Evolutionary conservation across 805 yeast species (phyloP).

Genomic region (Ogataea pilisensis): DNA sequence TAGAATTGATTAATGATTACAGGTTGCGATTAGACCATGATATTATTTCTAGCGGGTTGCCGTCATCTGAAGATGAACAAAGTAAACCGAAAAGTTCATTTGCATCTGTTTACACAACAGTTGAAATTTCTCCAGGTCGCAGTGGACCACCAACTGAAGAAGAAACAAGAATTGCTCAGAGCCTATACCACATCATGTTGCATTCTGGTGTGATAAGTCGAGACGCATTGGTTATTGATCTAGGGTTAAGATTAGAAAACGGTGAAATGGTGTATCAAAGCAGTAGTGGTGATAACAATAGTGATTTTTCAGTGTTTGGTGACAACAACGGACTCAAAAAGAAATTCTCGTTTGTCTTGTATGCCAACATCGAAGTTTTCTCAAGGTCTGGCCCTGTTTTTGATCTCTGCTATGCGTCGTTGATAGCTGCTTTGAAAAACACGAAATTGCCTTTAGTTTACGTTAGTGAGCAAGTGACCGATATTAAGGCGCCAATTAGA

Average conservation of each 20-base stretch:
- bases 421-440: conserved; percentile 56
- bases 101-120: conserved; percentile 62
- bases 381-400: conserved; percentile 79
- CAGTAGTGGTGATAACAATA: conserved; percentile 4
- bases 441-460: conserved; percentile 65
- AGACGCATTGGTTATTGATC: conserved; percentile 50
- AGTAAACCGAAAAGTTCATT: conserved; percentile 12
- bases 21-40: conserved; percentile 36
- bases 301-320: conserved; percentile 22
- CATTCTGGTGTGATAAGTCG: conserved; percentile 52
- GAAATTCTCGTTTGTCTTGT: conserved; percentile 54
- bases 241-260: conserved; percentile 47
- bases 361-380: conserved; percentile 71
- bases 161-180: conserved; percentile 72
- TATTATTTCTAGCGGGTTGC: conserved; percentile 23
- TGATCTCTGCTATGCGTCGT: conserved; percentile 70
- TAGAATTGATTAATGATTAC: conserved; percentile 39
- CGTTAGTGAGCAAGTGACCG: conserved; percentile 57
- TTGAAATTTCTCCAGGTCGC: conserved; percentile 72
- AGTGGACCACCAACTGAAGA: conserved; percentile 81
- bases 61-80: conserved; percentile 12
- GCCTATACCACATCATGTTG: conserved; percentile 53
- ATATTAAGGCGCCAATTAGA: conserved; percentile 47
- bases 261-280: conserved; percentile 36
- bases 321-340: conserved; percentile 34